These are phyloP conservation scores for Acarospora socialis DNA, from an alignment of 2,329 filamentous ascomycete genomes.

Conservation along the genomic window DNA sequence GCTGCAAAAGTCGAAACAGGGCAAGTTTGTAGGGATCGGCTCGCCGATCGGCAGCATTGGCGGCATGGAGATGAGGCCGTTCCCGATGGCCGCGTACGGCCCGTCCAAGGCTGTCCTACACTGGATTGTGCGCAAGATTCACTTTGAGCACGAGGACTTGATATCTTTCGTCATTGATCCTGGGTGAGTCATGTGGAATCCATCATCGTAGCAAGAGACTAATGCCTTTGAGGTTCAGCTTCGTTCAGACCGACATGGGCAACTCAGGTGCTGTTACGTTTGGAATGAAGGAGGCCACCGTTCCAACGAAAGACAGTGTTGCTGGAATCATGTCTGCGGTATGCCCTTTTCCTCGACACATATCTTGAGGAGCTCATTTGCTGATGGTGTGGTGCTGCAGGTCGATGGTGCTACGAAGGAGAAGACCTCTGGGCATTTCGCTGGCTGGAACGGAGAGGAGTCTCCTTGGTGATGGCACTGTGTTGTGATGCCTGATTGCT, in stretches of 20 bases:
- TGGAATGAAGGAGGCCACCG: slow-evolving; percentile 4
- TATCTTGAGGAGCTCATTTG: neutral
- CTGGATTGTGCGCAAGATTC: slow-evolving; percentile 23
- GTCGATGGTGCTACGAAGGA: slow-evolving; percentile 5
- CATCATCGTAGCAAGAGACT: neutral
- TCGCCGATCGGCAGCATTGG: slow-evolving; percentile 17
- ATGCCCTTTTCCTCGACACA: neutral
- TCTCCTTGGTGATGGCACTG: slow-evolving; percentile 4
- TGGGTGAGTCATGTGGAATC: slow-evolving; percentile 1
- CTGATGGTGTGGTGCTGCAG: too few relatives aligned
- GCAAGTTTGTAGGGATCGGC: slow-evolving; percentile 28
- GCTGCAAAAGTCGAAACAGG: slow-evolving; percentile 21
- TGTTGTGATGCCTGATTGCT: too few relatives aligned
- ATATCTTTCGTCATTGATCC: slow-evolving; percentile 3
- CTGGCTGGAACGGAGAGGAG: slow-evolving; percentile 1
- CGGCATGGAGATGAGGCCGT: slow-evolving; percentile 10
- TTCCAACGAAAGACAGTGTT: slow-evolving; percentile 1
- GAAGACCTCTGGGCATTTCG: slow-evolving; percentile 4
- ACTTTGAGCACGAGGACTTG: slow-evolving; percentile 21
- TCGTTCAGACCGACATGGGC: slow-evolving; percentile 7
- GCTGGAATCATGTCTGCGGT: slow-evolving; percentile 3
- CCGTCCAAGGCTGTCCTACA: slow-evolving; percentile 30
- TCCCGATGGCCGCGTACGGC: slow-evolving; percentile 29
- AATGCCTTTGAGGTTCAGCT: neutral
- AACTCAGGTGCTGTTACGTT: slow-evolving; percentile 1